A percentile compares a stretch with the other conserved stretches of the same genome.
phyloP scores from a whole-genome alignment of 257 asterid species.

The Haberlea rhodopensis region DNA sequence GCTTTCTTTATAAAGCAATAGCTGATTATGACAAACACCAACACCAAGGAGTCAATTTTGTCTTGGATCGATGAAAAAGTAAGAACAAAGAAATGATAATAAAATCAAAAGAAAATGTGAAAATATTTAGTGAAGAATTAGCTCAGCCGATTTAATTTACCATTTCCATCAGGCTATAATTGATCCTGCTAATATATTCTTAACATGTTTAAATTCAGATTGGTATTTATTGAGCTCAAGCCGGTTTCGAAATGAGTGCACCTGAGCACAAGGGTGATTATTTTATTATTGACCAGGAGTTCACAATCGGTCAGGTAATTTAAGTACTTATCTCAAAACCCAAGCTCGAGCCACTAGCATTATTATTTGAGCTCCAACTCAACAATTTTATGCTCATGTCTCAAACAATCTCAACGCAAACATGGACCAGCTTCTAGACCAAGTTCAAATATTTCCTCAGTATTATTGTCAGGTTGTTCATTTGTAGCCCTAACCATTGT shows the following conservation, averaged over 20 bases:
- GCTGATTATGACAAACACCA: not conserved
- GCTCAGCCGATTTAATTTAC: constrained; percentile 2
- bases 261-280: not conserved
- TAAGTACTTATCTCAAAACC: not conserved
- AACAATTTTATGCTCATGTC: not conserved
- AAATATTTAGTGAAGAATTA: not conserved
- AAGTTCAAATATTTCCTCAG: no score
- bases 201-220: constrained; percentile 1
- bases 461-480: no score
- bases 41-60: constrained; percentile 6
- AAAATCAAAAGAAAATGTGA: not conserved
- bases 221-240: not conserved
- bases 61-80: constrained; percentile 6
- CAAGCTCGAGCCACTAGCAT: not conserved
- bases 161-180: not conserved
- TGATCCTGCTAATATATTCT: not conserved
- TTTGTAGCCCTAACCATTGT: no score
- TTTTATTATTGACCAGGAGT: not conserved
- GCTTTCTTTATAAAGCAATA: constrained; percentile 3
- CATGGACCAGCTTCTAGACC: no score
- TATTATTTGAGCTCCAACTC: not conserved
- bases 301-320: not conserved
- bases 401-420: not conserved
- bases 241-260: not conserved
- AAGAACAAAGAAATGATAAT: not conserved